Percentiles rank a stretch among this genome's conserved stretches.
phyloP scores from a whole-genome alignment of 2,329 filamentous ascomycete species.

The Xylaria sp. region DNA sequence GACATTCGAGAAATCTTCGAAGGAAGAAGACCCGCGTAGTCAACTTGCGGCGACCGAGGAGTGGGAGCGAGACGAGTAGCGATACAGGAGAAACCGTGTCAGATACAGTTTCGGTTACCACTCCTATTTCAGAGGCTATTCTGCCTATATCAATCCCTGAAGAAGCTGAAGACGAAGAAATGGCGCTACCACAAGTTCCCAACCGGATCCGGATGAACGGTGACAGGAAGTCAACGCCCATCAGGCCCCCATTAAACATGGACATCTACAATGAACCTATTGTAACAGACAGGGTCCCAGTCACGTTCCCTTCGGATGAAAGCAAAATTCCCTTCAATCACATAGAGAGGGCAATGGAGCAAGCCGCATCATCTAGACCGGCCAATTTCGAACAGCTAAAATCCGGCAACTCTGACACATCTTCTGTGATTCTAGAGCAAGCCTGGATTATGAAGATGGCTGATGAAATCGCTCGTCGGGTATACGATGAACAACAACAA shows the following conservation, averaged over 20 bases:
- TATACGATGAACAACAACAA: conserved; percentile 89
- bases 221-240: conserved; percentile 46
- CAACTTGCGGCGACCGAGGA: conserved; percentile 75
- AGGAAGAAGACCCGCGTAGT: conserved; percentile 88
- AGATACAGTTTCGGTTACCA: conserved; percentile 64
- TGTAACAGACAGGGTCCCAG: conserved; percentile 32
- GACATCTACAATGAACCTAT: conserved; percentile 49
- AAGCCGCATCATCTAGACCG: conserved; percentile 44
- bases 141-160: conserved; percentile 67
- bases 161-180: conserved; percentile 66
- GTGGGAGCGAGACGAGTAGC: conserved; percentile 60
- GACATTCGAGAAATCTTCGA: conserved; percentile 68
- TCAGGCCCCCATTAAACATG: conserved; percentile 50
- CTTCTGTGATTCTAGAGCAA: conserved; percentile 75
- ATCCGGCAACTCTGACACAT: conserved; percentile 58
- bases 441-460: conserved; percentile 95
- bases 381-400: conserved; percentile 47
- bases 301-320: conserved; percentile 32
- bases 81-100: conserved; percentile 63
- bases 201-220: conserved; percentile 57
- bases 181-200: conserved; percentile 36
- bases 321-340: conserved; percentile 27
- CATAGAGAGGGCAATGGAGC: conserved; percentile 44
- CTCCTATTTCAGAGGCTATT: conserved; percentile 70
- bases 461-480: conserved; percentile 85